Evolutionary conservation across 495 filamentous ascomycete species (phyloP).

Genomic region (Immersiella caudata): DNA sequence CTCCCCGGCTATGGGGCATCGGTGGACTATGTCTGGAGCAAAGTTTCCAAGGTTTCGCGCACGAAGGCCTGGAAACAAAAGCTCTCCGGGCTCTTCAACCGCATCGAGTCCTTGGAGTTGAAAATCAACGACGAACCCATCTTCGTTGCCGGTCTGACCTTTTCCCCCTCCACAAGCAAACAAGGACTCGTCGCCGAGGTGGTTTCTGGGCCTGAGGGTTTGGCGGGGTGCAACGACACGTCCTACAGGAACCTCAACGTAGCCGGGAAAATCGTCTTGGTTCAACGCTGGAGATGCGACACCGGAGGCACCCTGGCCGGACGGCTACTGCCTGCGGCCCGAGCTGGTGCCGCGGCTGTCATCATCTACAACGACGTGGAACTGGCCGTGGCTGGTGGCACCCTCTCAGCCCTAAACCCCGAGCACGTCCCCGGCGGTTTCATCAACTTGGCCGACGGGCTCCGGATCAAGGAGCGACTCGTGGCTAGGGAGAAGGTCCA

Average conservation of each 20-base stretch:
- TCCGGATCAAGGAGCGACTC: constrained; percentile 33
- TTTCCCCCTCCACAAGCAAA: constrained; percentile 44
- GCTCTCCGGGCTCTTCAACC: constrained; percentile 46
- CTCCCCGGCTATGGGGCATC: constrained; percentile 50
- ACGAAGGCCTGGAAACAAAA: constrained; percentile 44
- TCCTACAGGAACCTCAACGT: constrained; percentile 44
- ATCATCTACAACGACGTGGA: constrained; percentile 44
- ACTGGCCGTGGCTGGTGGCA: constrained; percentile 33
- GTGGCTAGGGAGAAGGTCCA: constrained; percentile 34
- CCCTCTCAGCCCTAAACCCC: constrained; percentile 39
- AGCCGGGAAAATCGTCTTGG: constrained; percentile 48
- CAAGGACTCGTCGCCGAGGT: constrained; percentile 47
- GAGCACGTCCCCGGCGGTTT: constrained; percentile 40
- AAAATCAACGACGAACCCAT: constrained; percentile 37
- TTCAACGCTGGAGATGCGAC: constrained; percentile 44
- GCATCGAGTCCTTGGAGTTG: constrained; percentile 42
- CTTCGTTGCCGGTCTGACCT: constrained; percentile 44
- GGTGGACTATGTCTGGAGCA: constrained; percentile 45
- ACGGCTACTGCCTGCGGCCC: constrained; percentile 39
- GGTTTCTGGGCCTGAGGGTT: constrained; percentile 41
- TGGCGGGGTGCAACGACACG: constrained; percentile 40
- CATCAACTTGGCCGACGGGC: constrained; percentile 42
- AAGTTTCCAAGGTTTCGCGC: constrained; percentile 30
- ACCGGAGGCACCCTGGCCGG: constrained; percentile 47
- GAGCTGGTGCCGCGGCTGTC: constrained; percentile 43